Evolutionary conservation across 2,329 filamentous ascomycete species (phyloP), one percentile per base, ranked within the genome.

Genomic region (Colletotrichum truncatum): DNA sequence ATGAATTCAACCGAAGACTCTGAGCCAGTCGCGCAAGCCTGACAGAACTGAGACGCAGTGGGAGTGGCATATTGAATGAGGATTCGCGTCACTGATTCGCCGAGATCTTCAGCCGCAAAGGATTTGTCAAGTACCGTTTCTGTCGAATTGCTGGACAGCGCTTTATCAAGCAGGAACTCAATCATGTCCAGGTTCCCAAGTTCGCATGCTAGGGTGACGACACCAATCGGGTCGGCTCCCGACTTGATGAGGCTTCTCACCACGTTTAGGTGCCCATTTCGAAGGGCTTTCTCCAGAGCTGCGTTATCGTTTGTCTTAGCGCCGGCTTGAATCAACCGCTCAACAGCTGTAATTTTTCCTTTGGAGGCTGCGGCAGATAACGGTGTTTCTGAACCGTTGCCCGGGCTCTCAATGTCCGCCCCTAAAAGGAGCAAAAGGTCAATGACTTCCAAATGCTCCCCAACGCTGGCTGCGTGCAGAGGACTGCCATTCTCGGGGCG

Each of bases 241-340:
- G 12, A 8, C 21, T 4, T 18, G 0, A 39, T n/a, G 1, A 39
- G 38, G 9, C 8, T 3, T 5, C 38, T 39, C 38, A 39, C 38
- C 5, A 5, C n/a, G 1, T 39, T 10, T 1, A 39, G 0, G n/a
- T 39, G 38, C 1, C 21, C 21, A 3, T 39, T 39, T 16, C 21
- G 8, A 18, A 39, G 9, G 2, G 38, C 38, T 16, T 39, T 39
- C 38, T 16, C 21, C n/a, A 18, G 12, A 39, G 38, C 38, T 18
- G 0, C 1, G 38, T 14, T 8, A 2, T 2, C 14, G 16, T 6
- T 39, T 1, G 16, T 18, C 1, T 8, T 9, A 1, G 38, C 38
- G 21, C 38, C 38, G 2, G 1, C 38, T 18, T 10, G 1, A 1
- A 39, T n/a, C 14, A 39, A 39, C 8, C 21, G n/a, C 16, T 18